A percentile compares a stretch with the other conserved stretches of the same genome.
phyloP scores from a whole-genome alignment of 768 basidiomycete species.

The Hirschioporus abietinus region DNA sequence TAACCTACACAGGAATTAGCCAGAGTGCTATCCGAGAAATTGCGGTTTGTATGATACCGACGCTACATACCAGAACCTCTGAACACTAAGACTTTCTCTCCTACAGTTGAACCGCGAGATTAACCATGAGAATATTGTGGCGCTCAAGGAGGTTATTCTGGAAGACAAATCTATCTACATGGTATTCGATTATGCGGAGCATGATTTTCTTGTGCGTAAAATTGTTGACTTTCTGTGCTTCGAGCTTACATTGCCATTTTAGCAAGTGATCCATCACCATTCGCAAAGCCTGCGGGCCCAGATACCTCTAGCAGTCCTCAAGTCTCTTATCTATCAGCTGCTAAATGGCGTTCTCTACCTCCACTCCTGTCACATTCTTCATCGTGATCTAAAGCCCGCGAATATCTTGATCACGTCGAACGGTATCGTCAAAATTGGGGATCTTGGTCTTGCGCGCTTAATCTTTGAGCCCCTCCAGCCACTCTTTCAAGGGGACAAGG shows the following conservation, averaged over 20 bases:
- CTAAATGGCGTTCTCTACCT: conserved; percentile 92
- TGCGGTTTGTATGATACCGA: conserved; percentile 51
- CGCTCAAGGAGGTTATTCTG: conserved; percentile 89
- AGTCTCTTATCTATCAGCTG: conserved; percentile 91
- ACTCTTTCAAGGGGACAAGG: conserved; percentile 91
- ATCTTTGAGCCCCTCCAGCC: conserved; percentile 89
- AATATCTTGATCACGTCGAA: conserved; percentile 91
- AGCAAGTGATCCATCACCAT: conserved; percentile 99
- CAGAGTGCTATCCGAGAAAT: conserved; percentile 98
- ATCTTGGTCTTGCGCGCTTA: conserved; percentile 89
- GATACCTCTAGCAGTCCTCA: conserved; percentile 76
- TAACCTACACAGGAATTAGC: conserved; percentile 95
- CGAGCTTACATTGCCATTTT: not conserved
- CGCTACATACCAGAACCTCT: not conserved
- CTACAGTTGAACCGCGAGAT: conserved; percentile 83
- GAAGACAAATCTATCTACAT: conserved; percentile 99
- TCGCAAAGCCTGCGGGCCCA: conserved; percentile 79
- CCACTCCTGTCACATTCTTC: conserved; percentile 90
- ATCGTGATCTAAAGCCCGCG: conserved; percentile 97
- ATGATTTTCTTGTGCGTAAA: conserved; percentile 84
- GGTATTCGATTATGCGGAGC: conserved; percentile 99
- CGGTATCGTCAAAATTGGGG: conserved; percentile 97
- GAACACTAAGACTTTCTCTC: conserved; percentile 14
- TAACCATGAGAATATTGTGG: conserved; percentile 84
- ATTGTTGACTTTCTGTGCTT: not conserved